Evolutionary conservation across 2,329 filamentous ascomycete species (phyloP).

Genomic region (Clathrospora elynae): DNA sequence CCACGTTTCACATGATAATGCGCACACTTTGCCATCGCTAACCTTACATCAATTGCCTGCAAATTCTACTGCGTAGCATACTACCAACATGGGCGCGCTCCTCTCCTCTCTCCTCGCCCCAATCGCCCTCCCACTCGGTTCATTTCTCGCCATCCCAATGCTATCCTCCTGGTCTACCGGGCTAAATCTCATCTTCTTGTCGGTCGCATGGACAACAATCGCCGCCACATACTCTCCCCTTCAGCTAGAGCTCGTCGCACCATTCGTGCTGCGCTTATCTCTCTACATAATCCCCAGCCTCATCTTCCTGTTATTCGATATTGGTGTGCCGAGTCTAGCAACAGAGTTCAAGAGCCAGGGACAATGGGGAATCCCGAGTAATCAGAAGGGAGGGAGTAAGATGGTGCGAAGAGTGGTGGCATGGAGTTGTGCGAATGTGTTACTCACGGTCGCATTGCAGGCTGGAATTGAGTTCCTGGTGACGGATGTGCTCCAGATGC

Average conservation of each 20-base stretch:
- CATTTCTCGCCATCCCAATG: constrained; percentile 74
- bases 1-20: too few species aligned
- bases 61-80: background rate
- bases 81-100: constrained; percentile 32
- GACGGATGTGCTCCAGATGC: constrained; percentile 58
- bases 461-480: constrained; percentile 60
- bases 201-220: constrained; percentile 85
- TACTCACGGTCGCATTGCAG: constrained; percentile 61
- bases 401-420: constrained; percentile 57
- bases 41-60: background rate
- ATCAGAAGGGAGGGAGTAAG: constrained; percentile 48
- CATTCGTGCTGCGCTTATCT: constrained; percentile 67
- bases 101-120: constrained; percentile 37
- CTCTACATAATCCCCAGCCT: constrained; percentile 77
- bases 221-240: constrained; percentile 77
- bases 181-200: constrained; percentile 86
- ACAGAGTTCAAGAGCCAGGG: constrained; percentile 72
- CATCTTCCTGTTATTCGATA: constrained; percentile 74
- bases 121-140: constrained; percentile 51
- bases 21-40: too few species aligned
- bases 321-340: constrained; percentile 69
- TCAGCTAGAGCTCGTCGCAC: constrained; percentile 74
- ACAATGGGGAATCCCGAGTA: constrained; percentile 54
- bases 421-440: constrained; percentile 62
- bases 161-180: constrained; percentile 78